A percentile compares a stretch with the other conserved stretches of the same genome.
Evolutionary conservation across 345 rosid species (phyloP).

Genomic region (Eucalyptus sp.): DNA sequence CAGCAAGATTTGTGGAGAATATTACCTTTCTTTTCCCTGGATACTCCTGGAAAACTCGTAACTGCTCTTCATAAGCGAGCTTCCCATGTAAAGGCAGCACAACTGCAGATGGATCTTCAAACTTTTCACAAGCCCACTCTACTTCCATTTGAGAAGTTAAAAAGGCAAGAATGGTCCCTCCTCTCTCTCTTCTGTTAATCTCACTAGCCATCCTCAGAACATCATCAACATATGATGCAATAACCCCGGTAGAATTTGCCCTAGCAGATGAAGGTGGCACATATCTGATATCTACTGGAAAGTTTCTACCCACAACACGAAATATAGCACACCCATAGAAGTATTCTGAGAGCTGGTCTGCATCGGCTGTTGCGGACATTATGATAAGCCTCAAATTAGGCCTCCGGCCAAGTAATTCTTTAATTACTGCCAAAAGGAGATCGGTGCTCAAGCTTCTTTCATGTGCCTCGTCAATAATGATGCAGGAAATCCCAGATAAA

Average conservation of each 20-base stretch:
- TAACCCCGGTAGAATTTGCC: conserved; percentile 13
- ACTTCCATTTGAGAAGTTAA: conserved; percentile 87
- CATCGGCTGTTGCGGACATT: conserved; percentile 97
- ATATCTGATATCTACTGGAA: conserved; percentile 70
- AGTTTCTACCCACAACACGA: conserved; percentile 58
- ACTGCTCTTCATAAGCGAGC: conserved; percentile 64
- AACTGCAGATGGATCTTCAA: conserved; percentile 40
- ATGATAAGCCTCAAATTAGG: conserved; percentile 59
- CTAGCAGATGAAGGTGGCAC: conserved; percentile 27
- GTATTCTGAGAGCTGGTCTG: conserved; percentile 63
- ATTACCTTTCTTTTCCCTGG: conserved; percentile 75
- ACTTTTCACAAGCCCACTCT: conserved; percentile 85
- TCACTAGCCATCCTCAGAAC: conserved; percentile 49
- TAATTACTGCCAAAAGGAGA: conserved; percentile 70
- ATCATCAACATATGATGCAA: conserved; percentile 52
- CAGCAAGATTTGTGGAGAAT: conserved; percentile 93
- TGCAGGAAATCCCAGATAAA: conserved; percentile 69
- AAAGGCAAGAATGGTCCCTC: conserved; percentile 84
- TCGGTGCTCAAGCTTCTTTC: conserved; percentile 94
- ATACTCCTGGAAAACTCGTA: conserved; percentile 42
- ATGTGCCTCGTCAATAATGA: conserved; percentile 89
- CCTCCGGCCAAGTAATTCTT: conserved; percentile 44
- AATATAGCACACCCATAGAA: conserved; percentile 52
- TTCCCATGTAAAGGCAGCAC: conserved; percentile 83
- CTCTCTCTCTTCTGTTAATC: conserved; percentile 49